Base-by-base conservation (phyloP, 495 filamentous ascomycete species). In the Tuber magnatum region DNA sequence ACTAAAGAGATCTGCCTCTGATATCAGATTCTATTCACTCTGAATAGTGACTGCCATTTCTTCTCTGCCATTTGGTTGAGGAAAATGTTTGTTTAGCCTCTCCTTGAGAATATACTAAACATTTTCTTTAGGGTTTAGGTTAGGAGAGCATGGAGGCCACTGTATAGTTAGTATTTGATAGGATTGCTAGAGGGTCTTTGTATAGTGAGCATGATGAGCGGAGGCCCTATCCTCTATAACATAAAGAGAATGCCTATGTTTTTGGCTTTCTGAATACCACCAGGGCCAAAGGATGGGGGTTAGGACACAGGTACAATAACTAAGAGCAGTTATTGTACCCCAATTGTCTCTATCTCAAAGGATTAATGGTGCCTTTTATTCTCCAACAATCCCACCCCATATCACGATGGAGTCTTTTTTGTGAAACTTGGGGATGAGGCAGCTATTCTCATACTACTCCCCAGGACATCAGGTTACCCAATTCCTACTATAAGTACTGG, bases 171-270 rank as follows among this genome's bases (percentile, higher is more conserved):
- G 75, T 1, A 78, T 73, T 16, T 46, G 7, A 20, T 78, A 76
- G 43, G 32, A 39, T 24, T 65, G 32, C 2, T 35, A 61, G 7
- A 48, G 5, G 8, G 9, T 4, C n/a, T 76, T 0, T 3, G 65
- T 76, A n/a, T n/a, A 39, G 0, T 32, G 65, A 28, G 70, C 70
- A 14, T 41, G 22, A 42, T 78, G 41, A 32, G 76, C 70, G 32
- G 70, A 51, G 40, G 74, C 70, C n/a, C 70, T 41, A 65, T 78
- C 70, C n/a, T 78, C 76, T 22, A 71, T 78, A 0, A 76, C 42
- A 9, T 68, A 78, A 6, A 75, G 41, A 28, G n/a, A n/a, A n/a
- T n/a, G n/a, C n/a, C n/a, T n/a, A n/a, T n/a, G n/a, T 16, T 1
- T 9, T n/a, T n/a, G 4, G 44, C 38, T 56, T 39, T 76, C 12